phyloP scores from a whole-genome alignment of 23 red algal species.

The Chondrus crispus region DNA sequence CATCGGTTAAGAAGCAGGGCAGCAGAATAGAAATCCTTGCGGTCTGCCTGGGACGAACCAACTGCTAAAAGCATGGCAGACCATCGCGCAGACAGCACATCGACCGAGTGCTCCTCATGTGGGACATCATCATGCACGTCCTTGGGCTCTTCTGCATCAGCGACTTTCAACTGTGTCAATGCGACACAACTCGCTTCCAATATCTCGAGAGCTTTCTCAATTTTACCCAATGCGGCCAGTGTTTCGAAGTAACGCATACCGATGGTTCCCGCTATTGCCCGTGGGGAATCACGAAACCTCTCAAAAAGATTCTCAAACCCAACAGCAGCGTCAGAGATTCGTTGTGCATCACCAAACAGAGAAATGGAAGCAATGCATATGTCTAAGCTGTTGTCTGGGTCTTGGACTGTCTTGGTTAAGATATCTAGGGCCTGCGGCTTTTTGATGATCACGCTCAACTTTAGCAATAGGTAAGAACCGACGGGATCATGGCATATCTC shows the following conservation, averaged over 20 bases:
- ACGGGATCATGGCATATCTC: slow-evolving; percentile 46
- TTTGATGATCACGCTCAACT: slow-evolving; percentile 54
- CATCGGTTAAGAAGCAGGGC: slow-evolving; percentile 30
- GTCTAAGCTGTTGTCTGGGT: slow-evolving; percentile 24
- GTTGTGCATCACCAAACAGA: slow-evolving; percentile 56
- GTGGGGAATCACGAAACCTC: slow-evolving; percentile 11
- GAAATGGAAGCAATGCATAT: slow-evolving; percentile 41
- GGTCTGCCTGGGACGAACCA: slow-evolving; percentile 40
- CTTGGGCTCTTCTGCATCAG: neutral
- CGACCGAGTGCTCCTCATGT: neutral
- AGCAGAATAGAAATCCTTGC: slow-evolving; percentile 44
- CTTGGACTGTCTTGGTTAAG: slow-evolving; percentile 38
- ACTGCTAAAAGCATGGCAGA: slow-evolving; percentile 23
- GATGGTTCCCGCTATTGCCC: neutral
- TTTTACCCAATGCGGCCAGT: slow-evolving; percentile 4
- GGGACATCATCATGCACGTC: neutral
- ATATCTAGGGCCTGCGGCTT: slow-evolving; percentile 15
- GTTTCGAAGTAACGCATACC: slow-evolving; percentile 57
- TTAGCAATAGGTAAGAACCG: slow-evolving; percentile 62
- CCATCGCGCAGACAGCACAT: slow-evolving; percentile 31
- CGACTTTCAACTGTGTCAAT: slow-evolving; percentile 10
- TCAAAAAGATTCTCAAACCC: slow-evolving; percentile 46
- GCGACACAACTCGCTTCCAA: slow-evolving; percentile 18
- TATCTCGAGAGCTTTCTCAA: slow-evolving; percentile 18
- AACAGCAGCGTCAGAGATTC: slow-evolving; percentile 46